These are phyloP conservation scores for Euphorbia corollata DNA, from an alignment of 441 rosid species.

Conservation along the genomic window DNA sequence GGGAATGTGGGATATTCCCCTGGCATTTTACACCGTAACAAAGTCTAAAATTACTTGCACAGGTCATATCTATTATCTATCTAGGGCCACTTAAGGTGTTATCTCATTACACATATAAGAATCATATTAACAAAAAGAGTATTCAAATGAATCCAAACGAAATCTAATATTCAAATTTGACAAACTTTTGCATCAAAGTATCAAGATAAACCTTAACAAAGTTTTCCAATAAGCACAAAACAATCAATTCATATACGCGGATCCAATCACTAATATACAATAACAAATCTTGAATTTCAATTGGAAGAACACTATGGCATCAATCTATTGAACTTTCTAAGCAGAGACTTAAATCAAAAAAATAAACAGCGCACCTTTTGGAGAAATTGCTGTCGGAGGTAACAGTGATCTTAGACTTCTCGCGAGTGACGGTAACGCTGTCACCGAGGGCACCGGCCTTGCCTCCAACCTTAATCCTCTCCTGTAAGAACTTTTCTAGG, in stretches of 20 bases:
- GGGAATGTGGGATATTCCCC: too few relatives aligned
- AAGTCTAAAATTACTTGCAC: too few relatives aligned
- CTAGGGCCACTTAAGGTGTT: not conserved
- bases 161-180: not conserved
- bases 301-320: not conserved
- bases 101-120: not conserved
- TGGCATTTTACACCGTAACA: too few relatives aligned
- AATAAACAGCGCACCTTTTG: constrained; percentile 12
- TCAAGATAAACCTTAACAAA: not conserved
- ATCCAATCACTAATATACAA: not conserved
- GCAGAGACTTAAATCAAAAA: not conserved
- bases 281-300: not conserved
- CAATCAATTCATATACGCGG: not conserved
- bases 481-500: constrained; percentile 78
- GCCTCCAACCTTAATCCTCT: constrained; percentile 73
- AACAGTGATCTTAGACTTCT: constrained; percentile 40
- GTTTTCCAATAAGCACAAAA: not conserved
- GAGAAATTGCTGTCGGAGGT: constrained; percentile 19
- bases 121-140: too few relatives aligned
- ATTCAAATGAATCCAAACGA: not conserved
- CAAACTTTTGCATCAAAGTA: not conserved
- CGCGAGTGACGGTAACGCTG: constrained; percentile 44
- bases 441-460: constrained; percentile 77
- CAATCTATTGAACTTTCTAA: not conserved
- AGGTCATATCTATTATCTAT: not conserved